Evolutionary conservation across 2,329 filamentous ascomycete genomes (phyloP).

Genomic region (Beauveria caledonica): DNA sequence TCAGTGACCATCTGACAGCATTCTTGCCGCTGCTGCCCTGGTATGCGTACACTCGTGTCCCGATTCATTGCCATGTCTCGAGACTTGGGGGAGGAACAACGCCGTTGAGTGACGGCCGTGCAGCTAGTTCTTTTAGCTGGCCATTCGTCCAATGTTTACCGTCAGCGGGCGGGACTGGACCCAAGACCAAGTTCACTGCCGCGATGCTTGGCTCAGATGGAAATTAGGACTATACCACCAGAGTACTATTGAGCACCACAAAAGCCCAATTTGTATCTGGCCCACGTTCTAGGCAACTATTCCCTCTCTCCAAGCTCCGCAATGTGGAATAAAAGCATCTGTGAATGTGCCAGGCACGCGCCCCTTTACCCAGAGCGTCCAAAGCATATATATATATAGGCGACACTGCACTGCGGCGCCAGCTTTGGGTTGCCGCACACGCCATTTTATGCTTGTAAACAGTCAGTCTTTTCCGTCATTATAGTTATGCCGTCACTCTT

Average conservation of each 20-base stretch:
- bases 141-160: not conserved
- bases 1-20: not conserved
- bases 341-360: not conserved
- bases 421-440: too few relatives aligned
- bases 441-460: not conserved
- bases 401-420: not conserved
- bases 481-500: not conserved
- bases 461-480: not conserved
- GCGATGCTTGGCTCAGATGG: not conserved
- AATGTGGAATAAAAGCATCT: not conserved
- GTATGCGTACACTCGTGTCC: not conserved
- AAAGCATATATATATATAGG: not conserved
- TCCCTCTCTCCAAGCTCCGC: not conserved
- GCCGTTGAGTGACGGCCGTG: not conserved
- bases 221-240: not conserved
- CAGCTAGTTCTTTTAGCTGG: not conserved
- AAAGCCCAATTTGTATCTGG: not conserved
- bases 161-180: not conserved
- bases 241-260: not conserved
- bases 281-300: not conserved
- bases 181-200: not conserved
- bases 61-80: not conserved
- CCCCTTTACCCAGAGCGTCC: not conserved
- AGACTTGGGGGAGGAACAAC: not conserved
- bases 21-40: not conserved